Conservation (phyloP, 345 rosid species). For the Diplotaxis tenuifolia region DNA sequence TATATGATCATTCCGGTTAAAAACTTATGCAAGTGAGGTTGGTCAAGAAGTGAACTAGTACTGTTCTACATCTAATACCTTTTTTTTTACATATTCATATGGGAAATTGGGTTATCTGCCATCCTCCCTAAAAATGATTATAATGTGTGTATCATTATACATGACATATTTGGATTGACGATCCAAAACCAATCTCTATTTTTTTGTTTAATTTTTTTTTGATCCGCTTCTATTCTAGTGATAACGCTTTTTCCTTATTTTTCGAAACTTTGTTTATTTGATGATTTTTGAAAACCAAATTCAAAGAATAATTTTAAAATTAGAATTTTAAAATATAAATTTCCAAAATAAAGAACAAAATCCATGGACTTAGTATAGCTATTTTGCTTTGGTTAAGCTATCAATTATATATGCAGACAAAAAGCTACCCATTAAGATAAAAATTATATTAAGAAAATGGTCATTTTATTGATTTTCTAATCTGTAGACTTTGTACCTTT, state of each 20-base stretch:
- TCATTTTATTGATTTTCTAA: neutral
- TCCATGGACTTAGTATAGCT: neutral
- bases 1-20: neutral
- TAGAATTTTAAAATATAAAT: neutral
- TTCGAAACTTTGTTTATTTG: neutral
- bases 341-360: neutral
- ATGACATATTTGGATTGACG: neutral
- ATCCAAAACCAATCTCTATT: neutral
- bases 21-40: neutral
- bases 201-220: neutral
- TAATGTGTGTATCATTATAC: neutral
- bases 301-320: neutral
- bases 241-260: neutral
- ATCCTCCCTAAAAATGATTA: neutral
- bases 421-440: neutral
- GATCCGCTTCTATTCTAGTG: neutral
- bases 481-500: neutral
- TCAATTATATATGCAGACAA: neutral
- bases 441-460: neutral
- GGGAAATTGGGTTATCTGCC: neutral
- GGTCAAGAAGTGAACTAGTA: neutral
- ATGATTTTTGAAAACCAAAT: neutral
- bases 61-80: neutral
- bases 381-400: neutral
- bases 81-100: neutral